Base-by-base conservation (phyloP, 495 filamentous ascomycete genomes). In the Staphylotrichum tortipilum region DNA sequence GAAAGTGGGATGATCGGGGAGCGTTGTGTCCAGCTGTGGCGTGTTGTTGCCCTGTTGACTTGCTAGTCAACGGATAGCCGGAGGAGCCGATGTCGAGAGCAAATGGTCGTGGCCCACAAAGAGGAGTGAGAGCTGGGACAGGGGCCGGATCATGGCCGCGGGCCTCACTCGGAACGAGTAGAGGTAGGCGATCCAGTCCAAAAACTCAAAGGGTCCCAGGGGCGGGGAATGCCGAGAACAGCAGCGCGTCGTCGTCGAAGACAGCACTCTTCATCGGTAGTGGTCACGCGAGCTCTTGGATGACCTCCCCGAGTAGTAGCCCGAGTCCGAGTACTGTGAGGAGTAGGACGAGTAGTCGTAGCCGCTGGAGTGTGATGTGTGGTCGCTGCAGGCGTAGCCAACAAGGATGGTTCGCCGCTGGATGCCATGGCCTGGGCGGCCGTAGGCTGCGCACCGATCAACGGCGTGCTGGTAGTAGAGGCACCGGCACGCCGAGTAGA, bases 401-500 rank as follows among this genome's bases (percentile, higher is more conserved):
- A 92, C 88, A 7, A 88, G 68, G 44, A 94, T 81, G n/a, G 81
- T 85, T 58, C 82, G 81, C 64, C 85, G 82, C 54, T 88, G 79
- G 46, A 89, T 73, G 22, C 55, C 49, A 59, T 94, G 88, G 44
- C 82, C 82, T 39, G 78, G 75, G 50, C 83, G 79, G 30, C 83
- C 82, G 58, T 85, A 85, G 12, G 79, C 73, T 26, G 78, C 67
- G 61, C 88, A 94, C 44, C 84, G 81, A 58, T 94, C 88, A 52
- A 91, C 71, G 36, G 82, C 79, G 64, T 94, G 88, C 52, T 81
- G 75, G 75, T 87, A 86, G 75, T 92, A 92, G 60, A 87, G 71
- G 67, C 88, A 94, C 50, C 80, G 74, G 79, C 88, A 94, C 47
- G 82, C 87, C 11, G 88, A 81, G 72, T 85, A 92, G 30, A 83